Evolutionary conservation across 257 asterid species (phyloP), one percentile per base, ranked within the genome.

Genomic region (Solanum piurae): DNA sequence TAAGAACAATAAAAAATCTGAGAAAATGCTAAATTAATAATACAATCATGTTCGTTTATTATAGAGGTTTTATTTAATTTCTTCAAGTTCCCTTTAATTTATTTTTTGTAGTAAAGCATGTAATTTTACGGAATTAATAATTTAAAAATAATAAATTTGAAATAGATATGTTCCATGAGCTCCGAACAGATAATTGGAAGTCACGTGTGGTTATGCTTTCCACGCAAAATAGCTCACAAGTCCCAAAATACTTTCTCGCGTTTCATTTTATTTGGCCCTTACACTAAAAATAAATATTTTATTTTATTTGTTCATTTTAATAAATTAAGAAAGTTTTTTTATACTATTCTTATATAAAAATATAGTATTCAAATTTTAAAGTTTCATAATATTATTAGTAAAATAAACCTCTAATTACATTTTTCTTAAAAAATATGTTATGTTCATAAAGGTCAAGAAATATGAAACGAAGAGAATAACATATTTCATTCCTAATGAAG

Each of bases 261-360:
- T 0, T 0, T 60, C 13, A 23, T 23, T 23, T 62, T 9, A 62
- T 62, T 9, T 62, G 29, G 1, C 2, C 0, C 29, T 0, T 55
- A 0, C 2, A n/a, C 0, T 23, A 23, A 60, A 60, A 60, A 60
- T 23, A 21, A 1, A 23, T 5, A 0, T 0, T 21, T 1, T 21
- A 16, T 60, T 60, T 60, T 60, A 60, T 21, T 23, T 0, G 0
- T 60, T 23, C 0, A 9, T 0, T 23, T 62, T 0, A 1, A 62
- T 23, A 62, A 62, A 62, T 23, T 4, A 9, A 62, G 3, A 62
- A 9, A 4, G 6, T 4, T 60, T 0, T 8, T 60, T 60, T 9
- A 21, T n/a, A 21, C 29, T 21, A 9, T 9, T 21, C 29, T 52
- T 16, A 8, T 58, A 7, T 0, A 58, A 58, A 58, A 58, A 0